Base-by-base conservation (phyloP, 345 rosid species). In the Eucalyptus globulus region DNA sequence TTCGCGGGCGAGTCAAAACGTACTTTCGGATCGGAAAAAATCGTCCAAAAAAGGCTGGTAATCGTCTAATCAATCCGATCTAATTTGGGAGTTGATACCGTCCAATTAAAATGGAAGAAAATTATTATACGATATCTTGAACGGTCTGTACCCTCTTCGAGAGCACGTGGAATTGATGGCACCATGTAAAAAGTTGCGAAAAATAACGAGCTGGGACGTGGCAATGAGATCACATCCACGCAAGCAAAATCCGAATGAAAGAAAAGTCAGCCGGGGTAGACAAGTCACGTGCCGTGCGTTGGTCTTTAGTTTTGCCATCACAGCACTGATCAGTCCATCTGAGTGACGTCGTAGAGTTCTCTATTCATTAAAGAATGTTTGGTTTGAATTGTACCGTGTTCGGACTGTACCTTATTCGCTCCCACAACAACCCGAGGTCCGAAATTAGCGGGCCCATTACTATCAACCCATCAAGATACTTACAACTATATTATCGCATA, bases 401-500 rank as follows among this genome's bases (percentile, higher is more conserved):
- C 21, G 19, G 1, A 65, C n/a, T n/a, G 34, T 31, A 29, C 6
- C 37, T 15, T 3, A 15, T n/a, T 16, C 21, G 10, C 6, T 53
- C 58, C 69, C 4, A 16, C 29, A 6, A 14, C 67, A 24, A 11
- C 15, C 4, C 1, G 3, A 29, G 9, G 9, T 62, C 11, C 17
- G 6, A 65, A 16, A 65, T 65, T 65, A 65, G 40, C 3, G 3
- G 4, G 2, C 37, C 37, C 1, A 3, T 60, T 13, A 13, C 69
- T 7, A 7, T 1, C 3, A 2, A 15, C 22, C 2, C 24, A 8
- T n/a, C 22, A 3, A 1, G 43, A 31, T 16, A 31, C 22, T 15
- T 8, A 11, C 40, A 5, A 4, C 2, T 3, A 16, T 0, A 19
- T 31, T 31, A 17, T 16, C 0, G 11, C 6, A 31, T 0, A 67